A percentile compares a stretch with the other conserved stretches of the same genome.
These are phyloP conservation scores for Haplosporangium sp. DNA, from an alignment of 371 early-diverging fungal species.

Conservation along the genomic window DNA sequence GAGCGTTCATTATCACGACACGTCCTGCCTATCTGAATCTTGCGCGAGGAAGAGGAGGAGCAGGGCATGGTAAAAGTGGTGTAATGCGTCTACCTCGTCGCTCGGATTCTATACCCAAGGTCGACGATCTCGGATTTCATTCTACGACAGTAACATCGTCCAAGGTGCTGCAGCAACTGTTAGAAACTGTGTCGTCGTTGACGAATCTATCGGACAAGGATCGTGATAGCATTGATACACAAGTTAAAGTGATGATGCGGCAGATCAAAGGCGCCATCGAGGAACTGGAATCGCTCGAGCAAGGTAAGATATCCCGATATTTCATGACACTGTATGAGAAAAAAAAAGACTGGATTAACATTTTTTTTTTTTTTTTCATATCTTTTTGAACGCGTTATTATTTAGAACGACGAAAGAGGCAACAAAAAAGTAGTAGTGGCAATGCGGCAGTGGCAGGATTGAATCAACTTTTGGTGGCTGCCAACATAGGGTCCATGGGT, in stretches of 20 bases:
- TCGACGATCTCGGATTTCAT: neutral
- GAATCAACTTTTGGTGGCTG: conserved; percentile 33
- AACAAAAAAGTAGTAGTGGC: conserved; percentile 10
- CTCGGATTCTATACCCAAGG: conserved; percentile 28
- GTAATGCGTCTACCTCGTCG: conserved; percentile 16
- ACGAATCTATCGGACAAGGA: conserved; percentile 46
- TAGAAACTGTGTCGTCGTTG: conserved; percentile 39
- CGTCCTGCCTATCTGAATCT: conserved; percentile 51
- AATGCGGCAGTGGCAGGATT: conserved; percentile 17
- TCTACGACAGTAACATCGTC: conserved; percentile 26
- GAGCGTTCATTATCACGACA: conserved; percentile 43
- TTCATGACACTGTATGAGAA: neutral
- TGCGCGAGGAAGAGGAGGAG: conserved; percentile 21
- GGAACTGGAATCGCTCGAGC: conserved; percentile 45
- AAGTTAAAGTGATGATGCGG: conserved; percentile 51
- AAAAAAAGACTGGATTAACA: neutral
- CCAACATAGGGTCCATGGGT: conserved; percentile 12
- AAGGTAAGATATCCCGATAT: conserved; percentile 25
- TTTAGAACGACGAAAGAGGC: conserved; percentile 32
- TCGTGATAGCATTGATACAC: conserved; percentile 51
- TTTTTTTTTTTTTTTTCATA: neutral
- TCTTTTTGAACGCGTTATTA: neutral
- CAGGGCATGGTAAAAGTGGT: neutral
- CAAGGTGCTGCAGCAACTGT: conserved; percentile 35
- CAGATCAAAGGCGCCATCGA: conserved; percentile 54